Conservation (phyloP, 306 rosid genomes). For the Begonia peltatifolia region DNA sequence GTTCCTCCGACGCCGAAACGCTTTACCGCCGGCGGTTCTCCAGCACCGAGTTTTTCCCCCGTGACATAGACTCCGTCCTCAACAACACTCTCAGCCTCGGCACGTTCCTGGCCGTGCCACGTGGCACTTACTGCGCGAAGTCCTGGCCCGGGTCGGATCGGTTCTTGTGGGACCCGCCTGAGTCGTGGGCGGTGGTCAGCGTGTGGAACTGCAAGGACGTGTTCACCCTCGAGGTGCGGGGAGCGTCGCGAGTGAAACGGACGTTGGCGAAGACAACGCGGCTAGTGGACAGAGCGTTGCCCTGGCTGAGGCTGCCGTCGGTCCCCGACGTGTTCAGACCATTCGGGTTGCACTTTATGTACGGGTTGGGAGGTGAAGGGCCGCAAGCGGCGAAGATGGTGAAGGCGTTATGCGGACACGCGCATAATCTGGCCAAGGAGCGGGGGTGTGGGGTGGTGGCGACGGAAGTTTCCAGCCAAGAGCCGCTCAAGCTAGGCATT, state of each 20-base stretch:
- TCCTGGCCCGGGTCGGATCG: conserved; percentile 49
- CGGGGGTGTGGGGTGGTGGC: conserved; percentile 61
- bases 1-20: conserved; percentile 43
- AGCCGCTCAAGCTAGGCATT: conserved; percentile 45
- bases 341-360: conserved; percentile 66
- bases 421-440: conserved; percentile 66
- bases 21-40: conserved; percentile 65
- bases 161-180: conserved; percentile 44
- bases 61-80: conserved; percentile 73
- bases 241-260: conserved; percentile 49
- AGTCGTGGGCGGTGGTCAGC: conserved; percentile 86
- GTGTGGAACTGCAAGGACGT: conserved; percentile 83
- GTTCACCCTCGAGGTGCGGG: conserved; percentile 56
- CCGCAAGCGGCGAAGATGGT: conserved; percentile 46
- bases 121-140: conserved; percentile 17
- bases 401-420: conserved; percentile 46
- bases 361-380: conserved; percentile 77
- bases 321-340: conserved; percentile 63
- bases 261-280: conserved; percentile 50
- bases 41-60: conserved; percentile 86
- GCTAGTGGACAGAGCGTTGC: conserved; percentile 52
- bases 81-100: conserved; percentile 57
- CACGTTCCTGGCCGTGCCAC: conserved; percentile 71
- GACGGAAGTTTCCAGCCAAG: conserved; percentile 61
- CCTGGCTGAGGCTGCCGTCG: conserved; percentile 67